Evolutionary conservation across 1,284 basidiomycete species (phyloP), one percentile per base, ranked within the genome.

Genomic region (Phylloboletellus chloephorus): DNA sequence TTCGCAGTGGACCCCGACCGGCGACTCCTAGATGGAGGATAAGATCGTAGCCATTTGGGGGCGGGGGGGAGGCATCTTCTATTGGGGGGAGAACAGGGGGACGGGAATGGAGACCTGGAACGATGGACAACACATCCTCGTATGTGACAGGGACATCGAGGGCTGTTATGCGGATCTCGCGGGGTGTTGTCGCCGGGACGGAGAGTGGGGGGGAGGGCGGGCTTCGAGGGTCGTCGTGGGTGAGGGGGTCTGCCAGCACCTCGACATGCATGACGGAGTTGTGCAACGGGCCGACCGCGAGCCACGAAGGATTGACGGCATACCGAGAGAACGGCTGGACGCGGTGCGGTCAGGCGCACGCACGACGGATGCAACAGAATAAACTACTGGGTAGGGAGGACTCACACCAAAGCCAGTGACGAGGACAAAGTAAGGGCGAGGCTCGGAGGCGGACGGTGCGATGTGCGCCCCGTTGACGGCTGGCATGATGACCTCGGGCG

Each of bases 1-100:
- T 69, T 19, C 79, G 69, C 39, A 86, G 59, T 0, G 74, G 71
- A 0, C 83, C 84, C 10, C 78, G 69, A 6, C 76, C 74, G 2
- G 80, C 82, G 10, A 80, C 76, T 7, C 84, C 83, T 25, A 87
- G 67, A 52, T 87, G 83, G 51, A 87, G 72, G 36, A 86, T 72
- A 47, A 86, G 76, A 55, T 87, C 83, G 52, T 80, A 87, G n/a
- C 81, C 80, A 36, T 65, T 66, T 16, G 64, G 58, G 2, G 81
- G 81, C 29, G 66, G 43, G 9, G 66, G 56, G 15, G 64, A 62
- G 1, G 57, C 41, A 29, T 67, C 60, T 12, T 58, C 57, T 24
- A 60, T 45, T 21, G 53, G 33, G 5, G 79, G 79, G 7, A 85
- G 63, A 15, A 68, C 50, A 6, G 83, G 83, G 0, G 84, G 82